phyloP scores from a whole-genome alignment of 1,284 basidiomycete species.

The Entoloma clypeatum region DNA sequence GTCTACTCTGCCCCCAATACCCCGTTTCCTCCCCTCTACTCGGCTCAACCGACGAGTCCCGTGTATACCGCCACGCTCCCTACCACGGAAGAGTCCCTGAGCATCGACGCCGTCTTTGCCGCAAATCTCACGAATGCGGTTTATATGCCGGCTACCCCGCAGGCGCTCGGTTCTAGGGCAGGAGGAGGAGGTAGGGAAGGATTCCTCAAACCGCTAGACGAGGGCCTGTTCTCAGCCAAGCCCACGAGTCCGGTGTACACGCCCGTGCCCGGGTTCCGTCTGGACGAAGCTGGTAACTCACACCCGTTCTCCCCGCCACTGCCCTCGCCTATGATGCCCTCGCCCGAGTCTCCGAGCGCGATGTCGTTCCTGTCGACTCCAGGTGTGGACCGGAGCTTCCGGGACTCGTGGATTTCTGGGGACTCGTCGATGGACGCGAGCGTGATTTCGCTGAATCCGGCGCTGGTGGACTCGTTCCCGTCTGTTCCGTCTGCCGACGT shows the following conservation, averaged over 20 bases:
- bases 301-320: conserved; percentile 2
- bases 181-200: too few relatives aligned
- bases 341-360: conserved; percentile 14
- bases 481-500: conserved; percentile 38
- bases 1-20: conserved; percentile 18
- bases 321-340: conserved; percentile 10
- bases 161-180: too few relatives aligned
- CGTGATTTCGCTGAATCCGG: too few relatives aligned
- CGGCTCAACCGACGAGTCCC: conserved; percentile 17
- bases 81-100: not conserved
- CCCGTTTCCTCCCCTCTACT: conserved; percentile 18
- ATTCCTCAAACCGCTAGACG: too few relatives aligned
- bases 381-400: conserved; percentile 22
- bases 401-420: conserved; percentile 42
- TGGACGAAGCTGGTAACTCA: conserved; percentile 5
- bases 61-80: conserved; percentile 15
- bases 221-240: conserved; percentile 12
- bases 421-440: conserved; percentile 33
- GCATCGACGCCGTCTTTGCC: conserved; percentile 9
- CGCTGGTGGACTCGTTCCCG: conserved; percentile 54
- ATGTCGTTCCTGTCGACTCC: conserved; percentile 20
- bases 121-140: conserved; percentile 10
- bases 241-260: conserved; percentile 21
- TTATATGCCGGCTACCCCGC: too few relatives aligned
- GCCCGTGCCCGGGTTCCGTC: conserved; percentile 6